phyloP scores from a whole-genome alignment of 192 early-diverging fungal species.

The Linnemannia exigua region DNA sequence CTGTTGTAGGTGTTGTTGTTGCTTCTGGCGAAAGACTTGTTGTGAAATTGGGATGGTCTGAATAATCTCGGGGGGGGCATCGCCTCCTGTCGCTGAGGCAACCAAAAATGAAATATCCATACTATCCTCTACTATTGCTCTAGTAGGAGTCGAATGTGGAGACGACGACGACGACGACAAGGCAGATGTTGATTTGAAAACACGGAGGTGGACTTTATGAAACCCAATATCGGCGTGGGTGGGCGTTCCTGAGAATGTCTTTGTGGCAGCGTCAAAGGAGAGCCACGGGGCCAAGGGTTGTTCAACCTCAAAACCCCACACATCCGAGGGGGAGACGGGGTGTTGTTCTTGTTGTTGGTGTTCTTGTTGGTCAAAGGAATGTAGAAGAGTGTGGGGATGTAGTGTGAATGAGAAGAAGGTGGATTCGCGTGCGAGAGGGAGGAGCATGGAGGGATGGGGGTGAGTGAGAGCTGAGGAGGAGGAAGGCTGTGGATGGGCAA shows the following conservation, averaged over 20 bases:
- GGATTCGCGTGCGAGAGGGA: not conserved
- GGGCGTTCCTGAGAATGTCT: constrained; percentile 14
- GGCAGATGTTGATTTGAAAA: not conserved
- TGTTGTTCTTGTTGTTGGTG: not conserved
- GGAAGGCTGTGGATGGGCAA: not conserved
- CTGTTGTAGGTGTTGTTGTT: not conserved
- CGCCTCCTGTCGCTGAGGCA: not conserved
- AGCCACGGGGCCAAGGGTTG: constrained; percentile 10
- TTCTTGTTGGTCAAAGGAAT: not conserved
- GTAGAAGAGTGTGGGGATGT: not conserved
- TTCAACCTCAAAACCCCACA: not conserved
- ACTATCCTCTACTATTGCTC: not conserved
- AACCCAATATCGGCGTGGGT: not conserved
- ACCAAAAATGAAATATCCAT: not conserved
- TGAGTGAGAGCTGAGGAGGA: not conserved
- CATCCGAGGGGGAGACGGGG: not conserved
- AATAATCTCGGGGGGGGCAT: constrained; percentile 3
- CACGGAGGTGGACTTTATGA: constrained; percentile 7
- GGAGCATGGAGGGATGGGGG: not conserved
- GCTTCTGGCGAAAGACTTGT: not conserved
- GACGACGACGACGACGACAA: not conserved
- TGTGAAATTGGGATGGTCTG: not conserved
- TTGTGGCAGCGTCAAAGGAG: not conserved
- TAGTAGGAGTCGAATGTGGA: not conserved
- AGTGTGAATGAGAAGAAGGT: not conserved